Evolutionary conservation across 1,284 basidiomycete genomes (phyloP).

Genomic region (Irpex rosettiformis): DNA sequence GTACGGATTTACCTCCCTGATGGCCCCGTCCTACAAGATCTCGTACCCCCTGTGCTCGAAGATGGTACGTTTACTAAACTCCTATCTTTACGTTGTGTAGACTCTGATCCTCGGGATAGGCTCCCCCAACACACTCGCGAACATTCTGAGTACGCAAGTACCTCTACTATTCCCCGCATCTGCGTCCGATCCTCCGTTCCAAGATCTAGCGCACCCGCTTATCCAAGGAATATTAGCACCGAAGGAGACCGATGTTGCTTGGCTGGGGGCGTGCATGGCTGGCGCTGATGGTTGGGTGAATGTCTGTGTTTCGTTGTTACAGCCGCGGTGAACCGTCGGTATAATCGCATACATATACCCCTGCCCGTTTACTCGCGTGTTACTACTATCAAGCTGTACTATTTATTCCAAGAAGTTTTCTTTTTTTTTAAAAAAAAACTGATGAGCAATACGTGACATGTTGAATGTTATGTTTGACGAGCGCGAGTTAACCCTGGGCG

Average conservation of each 20-base stretch:
- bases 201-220: slow-evolving; percentile 62
- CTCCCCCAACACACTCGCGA: slow-evolving; percentile 52
- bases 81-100: not conserved
- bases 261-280: slow-evolving; percentile 86
- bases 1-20: slow-evolving; percentile 90
- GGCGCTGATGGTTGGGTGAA: slow-evolving; percentile 96
- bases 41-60: slow-evolving; percentile 75
- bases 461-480: not conserved
- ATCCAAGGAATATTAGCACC: slow-evolving; percentile 89
- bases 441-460: not conserved
- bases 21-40: slow-evolving; percentile 86
- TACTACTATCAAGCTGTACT: too few relatives aligned
- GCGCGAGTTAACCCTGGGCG: not conserved
- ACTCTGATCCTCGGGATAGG: slow-evolving; percentile 35
- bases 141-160: slow-evolving; percentile 59
- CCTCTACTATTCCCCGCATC: slow-evolving; percentile 60
- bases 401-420: too few relatives aligned
- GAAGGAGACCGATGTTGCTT: slow-evolving; percentile 85
- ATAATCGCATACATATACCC: too few relatives aligned
- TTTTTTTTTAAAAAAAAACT: too few relatives aligned
- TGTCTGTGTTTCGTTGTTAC: slow-evolving; percentile 64
- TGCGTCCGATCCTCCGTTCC: slow-evolving; percentile 29
- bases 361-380: too few relatives aligned
- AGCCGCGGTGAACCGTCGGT: not conserved
- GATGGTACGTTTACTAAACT: slow-evolving; percentile 41